Evolutionary conservation across 257 asterid species (phyloP).

Genomic region (Buddleja alternifolia): DNA sequence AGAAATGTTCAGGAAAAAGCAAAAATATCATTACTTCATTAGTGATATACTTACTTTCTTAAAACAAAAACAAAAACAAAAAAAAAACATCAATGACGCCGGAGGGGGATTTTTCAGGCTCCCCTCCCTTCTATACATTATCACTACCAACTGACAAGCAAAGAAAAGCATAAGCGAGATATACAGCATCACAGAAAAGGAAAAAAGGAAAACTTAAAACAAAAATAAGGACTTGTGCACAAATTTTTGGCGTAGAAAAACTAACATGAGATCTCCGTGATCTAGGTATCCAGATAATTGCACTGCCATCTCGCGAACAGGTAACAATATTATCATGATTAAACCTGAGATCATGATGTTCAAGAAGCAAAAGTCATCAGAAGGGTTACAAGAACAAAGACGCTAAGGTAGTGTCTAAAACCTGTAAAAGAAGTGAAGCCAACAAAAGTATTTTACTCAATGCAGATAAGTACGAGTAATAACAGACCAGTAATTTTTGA

Average conservation of each 20-base stretch:
- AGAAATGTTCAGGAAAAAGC: constrained; percentile 3
- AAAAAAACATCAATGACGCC: too few relatives aligned
- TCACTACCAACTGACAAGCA: too few relatives aligned
- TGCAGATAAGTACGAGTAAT: constrained; percentile 26
- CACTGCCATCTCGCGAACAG: constrained; percentile 99
- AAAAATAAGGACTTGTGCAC: constrained; percentile 23
- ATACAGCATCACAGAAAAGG: neutral
- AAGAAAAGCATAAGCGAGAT: neutral
- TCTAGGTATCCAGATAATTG: constrained; percentile 93
- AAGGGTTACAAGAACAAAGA: constrained; percentile 21
- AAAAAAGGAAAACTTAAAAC: constrained; percentile 8
- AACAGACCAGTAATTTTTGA: constrained; percentile 83
- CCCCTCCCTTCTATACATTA: too few relatives aligned
- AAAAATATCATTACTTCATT: constrained; percentile 4
- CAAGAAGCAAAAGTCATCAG: constrained; percentile 30
- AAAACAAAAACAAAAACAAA: too few relatives aligned
- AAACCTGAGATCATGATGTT: constrained; percentile 57
- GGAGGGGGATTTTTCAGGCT: too few relatives aligned
- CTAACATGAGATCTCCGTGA: constrained; percentile 85
- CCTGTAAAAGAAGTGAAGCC: constrained; percentile 25
- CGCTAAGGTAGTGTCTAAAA: constrained; percentile 17
- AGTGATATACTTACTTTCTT: neutral
- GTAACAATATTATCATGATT: constrained; percentile 89
- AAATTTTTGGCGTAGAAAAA: constrained; percentile 35
- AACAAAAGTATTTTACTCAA: constrained; percentile 10